Conservation (phyloP, 192 early-diverging fungal species). For the Gonapodya prolifera region DNA sequence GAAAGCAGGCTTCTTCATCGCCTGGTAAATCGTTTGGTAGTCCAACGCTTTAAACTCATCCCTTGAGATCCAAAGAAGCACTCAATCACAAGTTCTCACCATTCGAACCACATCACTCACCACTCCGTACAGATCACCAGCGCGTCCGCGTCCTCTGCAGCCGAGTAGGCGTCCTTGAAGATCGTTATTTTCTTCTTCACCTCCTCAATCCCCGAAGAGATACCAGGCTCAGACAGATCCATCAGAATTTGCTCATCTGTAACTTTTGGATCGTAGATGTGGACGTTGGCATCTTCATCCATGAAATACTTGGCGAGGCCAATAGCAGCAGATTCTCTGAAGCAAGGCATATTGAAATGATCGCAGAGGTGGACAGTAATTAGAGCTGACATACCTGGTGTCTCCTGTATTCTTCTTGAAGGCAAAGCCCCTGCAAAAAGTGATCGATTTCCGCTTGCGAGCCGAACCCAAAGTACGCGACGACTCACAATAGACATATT, state of each 20-base stretch:
- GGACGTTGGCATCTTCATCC: constrained; percentile 57
- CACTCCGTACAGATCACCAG: constrained; percentile 77
- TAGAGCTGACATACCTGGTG: constrained; percentile 26
- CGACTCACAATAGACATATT: constrained; percentile 23
- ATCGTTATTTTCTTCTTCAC: constrained; percentile 52
- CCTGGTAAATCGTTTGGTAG: constrained; percentile 48
- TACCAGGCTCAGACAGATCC: constrained; percentile 49
- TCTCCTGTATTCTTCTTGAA: constrained; percentile 94
- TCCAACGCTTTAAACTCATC: constrained; percentile 26
- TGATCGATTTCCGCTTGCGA: no score
- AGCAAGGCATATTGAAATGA: neutral
- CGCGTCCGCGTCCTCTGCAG: constrained; percentile 57
- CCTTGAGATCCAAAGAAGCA: neutral
- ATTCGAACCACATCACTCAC: constrained; percentile 67
- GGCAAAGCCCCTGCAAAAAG: constrained; percentile 66
- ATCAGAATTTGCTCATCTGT: constrained; percentile 48
- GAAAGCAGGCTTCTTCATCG: constrained; percentile 74
- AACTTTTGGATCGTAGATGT: constrained; percentile 88
- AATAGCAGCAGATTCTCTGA: constrained; percentile 81
- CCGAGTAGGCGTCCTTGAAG: constrained; percentile 49
- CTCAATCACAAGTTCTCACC: neutral
- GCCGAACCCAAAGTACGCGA: no score
- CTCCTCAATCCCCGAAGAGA: constrained; percentile 25
- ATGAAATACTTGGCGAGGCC: constrained; percentile 67
- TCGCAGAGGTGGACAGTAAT: neutral